Evolutionary conservation across 768 basidiomycete genomes (phyloP), one percentile per base, ranked within the genome.

Genomic region (Mycena olivaceomarginata): DNA sequence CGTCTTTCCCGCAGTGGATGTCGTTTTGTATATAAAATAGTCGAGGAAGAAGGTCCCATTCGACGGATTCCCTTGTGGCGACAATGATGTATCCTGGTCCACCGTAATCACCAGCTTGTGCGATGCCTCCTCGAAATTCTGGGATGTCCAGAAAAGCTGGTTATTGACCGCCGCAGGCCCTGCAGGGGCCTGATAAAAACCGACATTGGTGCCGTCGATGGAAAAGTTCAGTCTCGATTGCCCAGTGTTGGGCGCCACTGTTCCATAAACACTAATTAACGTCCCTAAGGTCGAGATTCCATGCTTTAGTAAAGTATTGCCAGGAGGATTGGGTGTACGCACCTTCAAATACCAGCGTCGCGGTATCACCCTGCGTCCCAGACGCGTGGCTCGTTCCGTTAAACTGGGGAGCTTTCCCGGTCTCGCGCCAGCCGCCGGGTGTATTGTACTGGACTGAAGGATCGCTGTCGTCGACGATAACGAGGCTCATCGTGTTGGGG

Each of bases 391-490:
- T 68, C 25, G 67, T 68, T 37, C 9, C 5, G 1, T 51, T 20
- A n/a, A 51, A 68, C 51, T 68, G 48, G 13, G 20, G 18, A 31
- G 15, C 12, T 1, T 18, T 2, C 7, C 68, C 57, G 10, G 16
- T 40, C 40, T 11, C 2, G 48, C 22, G 3, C 68, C 68, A 70
- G 68, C 51, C 68, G 1, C 15, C 43, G 9, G 22, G 22, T 11
- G 57, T 18, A n/a, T 39, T 63, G 20, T 71, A 71, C n/a, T 63
- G 45, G 2, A 71, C 60, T 31, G 37, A 59, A 41, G 45, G 10
- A 41, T 64, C 46, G 70, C 10, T 60, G 48, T 71, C 70, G 62
- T 71, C 70, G 18, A 63, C 62, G 39, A 71, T 39, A 15, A 63
- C 70, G 25, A 25, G 25, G 31, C 60, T 63, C 70, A 71, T 71